Percentiles rank a stretch among this genome's conserved stretches.
Evolutionary conservation across 73 alveolate genomes (phyloP).

Genomic region (Durusdinium trenchii): DNA sequence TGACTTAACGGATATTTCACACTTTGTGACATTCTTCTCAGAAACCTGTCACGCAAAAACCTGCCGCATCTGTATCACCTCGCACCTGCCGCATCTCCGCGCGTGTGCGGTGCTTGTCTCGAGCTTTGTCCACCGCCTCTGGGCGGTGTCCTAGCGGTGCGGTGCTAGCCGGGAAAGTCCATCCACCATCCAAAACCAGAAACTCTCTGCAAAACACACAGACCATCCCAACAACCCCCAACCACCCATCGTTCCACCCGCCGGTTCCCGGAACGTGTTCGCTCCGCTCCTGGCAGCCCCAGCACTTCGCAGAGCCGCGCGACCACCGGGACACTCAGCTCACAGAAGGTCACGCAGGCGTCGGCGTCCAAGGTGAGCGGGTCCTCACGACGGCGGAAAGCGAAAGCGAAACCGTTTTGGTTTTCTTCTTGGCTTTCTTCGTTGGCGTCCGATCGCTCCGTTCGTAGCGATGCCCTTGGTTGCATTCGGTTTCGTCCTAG

Average conservation of each 20-base stretch:
- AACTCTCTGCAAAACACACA: background rate
- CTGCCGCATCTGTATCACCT: too few relatives aligned
- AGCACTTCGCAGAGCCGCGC: conserved; percentile 68
- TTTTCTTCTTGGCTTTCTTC: too few relatives aligned
- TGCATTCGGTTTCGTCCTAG: too few relatives aligned
- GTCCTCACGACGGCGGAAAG: conserved; percentile 2
- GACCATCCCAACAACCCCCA: background rate
- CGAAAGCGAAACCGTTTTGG: too few relatives aligned
- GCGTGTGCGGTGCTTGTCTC: conserved; percentile 77
- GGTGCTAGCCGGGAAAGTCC: too few relatives aligned
- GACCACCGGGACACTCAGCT: conserved; percentile 72
- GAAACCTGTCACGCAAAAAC: too few relatives aligned
- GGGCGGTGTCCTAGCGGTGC: conserved; percentile 64
- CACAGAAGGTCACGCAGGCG: conserved; percentile 85
- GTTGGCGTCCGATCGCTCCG: too few relatives aligned
- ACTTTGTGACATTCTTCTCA: too few relatives aligned
- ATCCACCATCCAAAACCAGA: background rate
- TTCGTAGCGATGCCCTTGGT: too few relatives aligned
- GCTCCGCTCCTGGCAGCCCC: conserved; percentile 73
- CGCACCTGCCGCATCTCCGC: conserved; percentile 70
- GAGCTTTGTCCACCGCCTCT: conserved; percentile 75
- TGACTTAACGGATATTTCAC: too few relatives aligned
- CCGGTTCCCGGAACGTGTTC: background rate
- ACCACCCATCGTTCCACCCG: background rate
- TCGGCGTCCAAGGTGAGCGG: conserved; percentile 64